Evolutionary conservation across 495 filamentous ascomycete genomes (phyloP), one percentile per base, ranked within the genome.

Genomic region (Cenococcum geophilum): DNA sequence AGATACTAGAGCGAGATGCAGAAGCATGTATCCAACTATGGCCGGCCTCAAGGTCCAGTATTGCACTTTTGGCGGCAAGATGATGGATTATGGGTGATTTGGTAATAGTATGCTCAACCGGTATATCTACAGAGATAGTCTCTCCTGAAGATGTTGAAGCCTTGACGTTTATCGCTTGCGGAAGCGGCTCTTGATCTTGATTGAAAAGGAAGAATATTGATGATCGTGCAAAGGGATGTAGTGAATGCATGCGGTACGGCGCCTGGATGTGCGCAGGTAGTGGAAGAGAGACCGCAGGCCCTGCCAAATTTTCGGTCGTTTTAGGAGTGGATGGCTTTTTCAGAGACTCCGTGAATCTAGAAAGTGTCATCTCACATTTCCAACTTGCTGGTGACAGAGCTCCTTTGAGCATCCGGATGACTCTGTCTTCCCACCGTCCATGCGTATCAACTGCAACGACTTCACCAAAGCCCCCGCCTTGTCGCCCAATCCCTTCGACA

Each of bases 371-470:
- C 27, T 62, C 42, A 32, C 60, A 62, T 1, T 62, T 25, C n/a
- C 27, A 64, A 27, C 35, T 59, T 25, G 52, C 21, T 4, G 69
- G 69, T 27, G 58, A 62, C 34, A 71, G 42, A 12, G 67, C 67
- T 1, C 59, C 67, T 45, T 71, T 69, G 54, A 71, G 37, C 69
- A 71, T 71, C 42, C 64, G 37, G 3, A 71, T 65, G 12, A 71
- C 60, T 45, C 63, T 64, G n/a, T 22, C 58, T n/a, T 67, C 59
- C 69, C 63, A 69, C 47, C 45, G 49, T 22, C 22, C 55, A 12
- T 21, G 22, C 11, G 25, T 43, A 11, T 57, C 37, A n/a, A 60
- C 42, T 14, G 48, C 54, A 21, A 72, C 60, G 18, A 71, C 60
- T 35, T 73, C 67, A 21, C 59, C 66, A 58, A 61, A 68, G 3